Evolutionary conservation across 352 stramenopile genomes (phyloP).

Genomic region (Globisporangium echinulatum): DNA sequence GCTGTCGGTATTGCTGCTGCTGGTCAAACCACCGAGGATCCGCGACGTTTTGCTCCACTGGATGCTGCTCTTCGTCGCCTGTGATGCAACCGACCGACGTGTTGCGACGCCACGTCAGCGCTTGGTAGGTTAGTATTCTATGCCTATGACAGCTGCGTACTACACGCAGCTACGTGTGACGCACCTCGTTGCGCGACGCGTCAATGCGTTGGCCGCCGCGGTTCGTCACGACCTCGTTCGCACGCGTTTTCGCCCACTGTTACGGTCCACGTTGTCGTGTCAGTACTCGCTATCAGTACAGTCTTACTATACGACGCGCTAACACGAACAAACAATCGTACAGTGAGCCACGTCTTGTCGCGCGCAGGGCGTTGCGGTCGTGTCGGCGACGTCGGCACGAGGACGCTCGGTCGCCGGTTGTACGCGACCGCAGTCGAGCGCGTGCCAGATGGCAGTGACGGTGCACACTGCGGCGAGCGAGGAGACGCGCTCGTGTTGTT

Average conservation of each 20-base stretch:
- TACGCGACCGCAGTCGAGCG: background rate
- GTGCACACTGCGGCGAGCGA: background rate
- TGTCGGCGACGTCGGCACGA: conserved; percentile 4
- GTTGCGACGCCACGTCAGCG: too few relatives aligned
- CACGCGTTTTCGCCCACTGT: conserved; percentile 47
- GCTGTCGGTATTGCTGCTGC: too few relatives aligned
- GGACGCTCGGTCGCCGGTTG: conserved; percentile 9
- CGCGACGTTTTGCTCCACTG: conserved; percentile 49
- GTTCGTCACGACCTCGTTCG: conserved; percentile 25
- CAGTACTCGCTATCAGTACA: background rate
- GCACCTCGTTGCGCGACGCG: conserved; percentile 22
- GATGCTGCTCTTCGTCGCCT: conserved; percentile 35
- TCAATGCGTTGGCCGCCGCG: conserved; percentile 14
- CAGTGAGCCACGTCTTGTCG: conserved; percentile 31
- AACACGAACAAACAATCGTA: conserved; percentile 1
- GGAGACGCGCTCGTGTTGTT: background rate
- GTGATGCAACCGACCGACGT: background rate
- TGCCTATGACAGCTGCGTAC: too few relatives aligned
- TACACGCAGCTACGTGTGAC: too few relatives aligned
- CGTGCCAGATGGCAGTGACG: background rate
- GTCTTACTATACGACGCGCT: background rate
- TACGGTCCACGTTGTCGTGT: too few relatives aligned
- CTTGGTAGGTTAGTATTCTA: too few relatives aligned
- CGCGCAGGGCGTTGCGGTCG: conserved; percentile 17
- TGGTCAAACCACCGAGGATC: conserved; percentile 44